Evolutionary conservation across 2,329 filamentous ascomycete species (phyloP), one percentile per base, ranked within the genome.

Genomic region (Talaromyces sp.): DNA sequence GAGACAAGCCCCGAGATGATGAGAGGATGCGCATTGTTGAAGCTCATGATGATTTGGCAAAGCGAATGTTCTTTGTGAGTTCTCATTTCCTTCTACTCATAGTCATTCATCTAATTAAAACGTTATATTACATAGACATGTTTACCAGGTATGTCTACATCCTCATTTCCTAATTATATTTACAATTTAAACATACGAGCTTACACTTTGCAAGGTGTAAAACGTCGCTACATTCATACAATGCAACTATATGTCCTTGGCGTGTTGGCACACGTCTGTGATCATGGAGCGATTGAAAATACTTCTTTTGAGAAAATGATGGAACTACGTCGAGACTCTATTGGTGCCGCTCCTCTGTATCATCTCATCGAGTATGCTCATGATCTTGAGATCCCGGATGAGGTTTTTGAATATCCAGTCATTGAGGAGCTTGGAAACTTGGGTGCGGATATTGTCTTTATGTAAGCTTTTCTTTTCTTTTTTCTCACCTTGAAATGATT

Each of bases 341-440:
- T 64, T 7, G 67, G 67, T 2, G 67, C 66, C 42, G 57, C 63
- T 5, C 67, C 67, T 3, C 62, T 68, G 27, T 69, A 67, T 57
- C 62, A 65, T 18, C 62, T 69, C n/a, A 61, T 66, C n/a, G 67
- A 69, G 67, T 68, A 34, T 57, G 55, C 55, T 16, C 34, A 42
- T 14, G 66, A 63, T 27, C 60, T 68, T 4, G 30, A 65, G 9
- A 53, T 68, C 9, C 66, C 67, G 6, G 65, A 68, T 36, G 33
- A 52, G 18, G 66, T 68, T 7, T 68, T 68, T 34, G 61, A 68
- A 23, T 56, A 56, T 23, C 56, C 53, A 7, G 63, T 60, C 30
- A 66, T 68, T 30, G 42, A 62, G 27, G 67, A 68, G 23, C 62
- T 68, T 10, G 63, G 68, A 33, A 34, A 64, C 6, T 63, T 68